Percentiles rank a stretch among this genome's conserved stretches.
phyloP scores from a whole-genome alignment of 176 grass and related monocot genomes.

The Avena insularis region DNA sequence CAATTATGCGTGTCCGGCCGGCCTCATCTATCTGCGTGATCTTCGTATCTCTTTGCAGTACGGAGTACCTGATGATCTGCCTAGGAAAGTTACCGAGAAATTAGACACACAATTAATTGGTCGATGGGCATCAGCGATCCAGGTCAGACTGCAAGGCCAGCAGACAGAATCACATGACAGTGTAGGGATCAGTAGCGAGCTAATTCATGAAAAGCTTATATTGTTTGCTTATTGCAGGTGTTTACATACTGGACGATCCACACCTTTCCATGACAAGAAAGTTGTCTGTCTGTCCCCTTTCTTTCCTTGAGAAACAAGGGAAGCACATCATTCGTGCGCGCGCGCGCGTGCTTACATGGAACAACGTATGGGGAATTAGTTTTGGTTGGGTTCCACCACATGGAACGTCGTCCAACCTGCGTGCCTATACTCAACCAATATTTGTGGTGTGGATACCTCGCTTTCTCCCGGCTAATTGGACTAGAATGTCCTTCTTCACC shows the following conservation, averaged over 20 bases:
- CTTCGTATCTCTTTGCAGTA: neutral
- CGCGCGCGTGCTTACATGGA: no score
- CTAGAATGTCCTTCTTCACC: no score
- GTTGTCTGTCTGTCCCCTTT: neutral
- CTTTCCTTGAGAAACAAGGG: slow-evolving; percentile 40
- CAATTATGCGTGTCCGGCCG: neutral
- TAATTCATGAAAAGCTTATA: no score
- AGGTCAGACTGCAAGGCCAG: neutral
- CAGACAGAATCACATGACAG: no score
- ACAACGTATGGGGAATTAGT: no score
- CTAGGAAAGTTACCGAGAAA: neutral
- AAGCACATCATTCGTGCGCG: neutral
- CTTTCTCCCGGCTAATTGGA: no score
- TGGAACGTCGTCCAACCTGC: neutral
- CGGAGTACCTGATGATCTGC: no score
- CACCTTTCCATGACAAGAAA: slow-evolving; percentile 6
- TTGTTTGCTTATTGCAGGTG: neutral
- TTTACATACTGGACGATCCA: neutral
- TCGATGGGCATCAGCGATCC: neutral
- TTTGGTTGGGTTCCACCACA: neutral
- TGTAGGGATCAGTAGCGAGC: no score
- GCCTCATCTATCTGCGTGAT: neutral
- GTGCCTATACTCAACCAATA: no score
- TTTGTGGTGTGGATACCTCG: no score
- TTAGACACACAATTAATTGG: neutral